These are phyloP conservation scores for Penicillium sp. DNA, from an alignment of 2,329 filamentous ascomycete genomes.

Conservation along the genomic window DNA sequence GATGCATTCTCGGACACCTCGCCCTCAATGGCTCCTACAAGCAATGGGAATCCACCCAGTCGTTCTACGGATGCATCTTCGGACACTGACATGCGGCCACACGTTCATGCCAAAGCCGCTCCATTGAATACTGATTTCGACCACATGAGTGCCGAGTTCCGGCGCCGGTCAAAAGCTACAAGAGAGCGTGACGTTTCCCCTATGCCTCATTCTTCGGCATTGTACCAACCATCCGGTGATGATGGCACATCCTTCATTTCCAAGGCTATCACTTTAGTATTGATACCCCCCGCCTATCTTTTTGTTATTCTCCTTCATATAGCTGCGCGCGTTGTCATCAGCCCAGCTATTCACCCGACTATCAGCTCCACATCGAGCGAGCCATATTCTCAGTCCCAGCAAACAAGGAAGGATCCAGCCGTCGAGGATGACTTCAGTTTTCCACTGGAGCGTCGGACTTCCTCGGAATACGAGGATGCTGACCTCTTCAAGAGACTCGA, in stretches of 20 bases:
- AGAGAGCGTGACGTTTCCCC: constrained; percentile 62
- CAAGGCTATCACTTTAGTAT: constrained; percentile 71
- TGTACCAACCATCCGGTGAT: constrained; percentile 54
- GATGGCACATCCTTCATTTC: constrained; percentile 66
- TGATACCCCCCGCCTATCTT: constrained; percentile 77
- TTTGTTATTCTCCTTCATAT: constrained; percentile 77
- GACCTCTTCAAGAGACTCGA: constrained; percentile 19
- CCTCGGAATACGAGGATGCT: constrained; percentile 24
- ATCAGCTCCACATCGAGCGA: constrained; percentile 20
- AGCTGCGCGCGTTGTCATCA: constrained; percentile 66
- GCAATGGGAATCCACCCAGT: not conserved
- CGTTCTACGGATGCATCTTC: constrained; percentile 6
- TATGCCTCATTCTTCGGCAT: constrained; percentile 64
- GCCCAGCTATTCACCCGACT: constrained; percentile 26
- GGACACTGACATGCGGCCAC: not conserved
- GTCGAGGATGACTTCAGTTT: constrained; percentile 41
- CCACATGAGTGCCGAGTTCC: constrained; percentile 38
- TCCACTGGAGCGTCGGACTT: constrained; percentile 32
- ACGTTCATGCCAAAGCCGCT: constrained; percentile 29
- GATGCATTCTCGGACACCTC: constrained; percentile 1
- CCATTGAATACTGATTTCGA: constrained; percentile 23
- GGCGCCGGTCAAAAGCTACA: constrained; percentile 56
- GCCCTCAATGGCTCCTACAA: not conserved
- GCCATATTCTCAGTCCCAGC: constrained; percentile 16
- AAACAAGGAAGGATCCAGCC: constrained; percentile 17